These are phyloP conservation scores for Saturnispora silvae DNA, from an alignment of 805 yeast genomes.

Conservation along the genomic window DNA sequence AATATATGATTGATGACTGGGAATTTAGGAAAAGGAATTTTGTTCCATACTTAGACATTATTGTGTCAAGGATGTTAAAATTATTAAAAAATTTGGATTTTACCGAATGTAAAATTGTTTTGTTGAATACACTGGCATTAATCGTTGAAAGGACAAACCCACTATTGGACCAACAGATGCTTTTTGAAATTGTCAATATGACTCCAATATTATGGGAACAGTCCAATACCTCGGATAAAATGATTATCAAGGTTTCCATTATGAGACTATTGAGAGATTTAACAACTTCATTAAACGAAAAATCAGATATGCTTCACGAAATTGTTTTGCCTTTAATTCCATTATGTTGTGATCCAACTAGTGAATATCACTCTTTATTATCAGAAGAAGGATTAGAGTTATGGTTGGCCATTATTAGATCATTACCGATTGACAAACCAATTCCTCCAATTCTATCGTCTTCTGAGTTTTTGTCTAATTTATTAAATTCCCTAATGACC, in stretches of 20 bases:
- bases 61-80: conserved; percentile 38
- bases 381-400: conserved; percentile 82
- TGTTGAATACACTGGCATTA: conserved; percentile 57
- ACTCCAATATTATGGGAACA: conserved; percentile 74
- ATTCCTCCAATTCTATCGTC: conserved; percentile 31
- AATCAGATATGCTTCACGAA: conserved; percentile 38
- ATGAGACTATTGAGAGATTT: conserved; percentile 49
- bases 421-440: conserved; percentile 34
- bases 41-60: conserved; percentile 48
- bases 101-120: conserved; percentile 68
- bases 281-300: conserved; percentile 43
- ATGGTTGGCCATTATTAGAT: conserved; percentile 63
- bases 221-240: conserved; percentile 33
- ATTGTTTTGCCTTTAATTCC: conserved; percentile 57
- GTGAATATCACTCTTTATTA: conserved; percentile 44
- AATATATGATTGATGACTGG: conserved; percentile 73
- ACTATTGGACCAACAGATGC: conserved; percentile 38
- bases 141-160: conserved; percentile 59
- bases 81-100: conserved; percentile 40
- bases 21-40: conserved; percentile 65
- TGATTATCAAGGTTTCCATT: conserved; percentile 39
- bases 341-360: conserved; percentile 49
- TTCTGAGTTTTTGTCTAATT: conserved; percentile 32
- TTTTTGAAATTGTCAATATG: conserved; percentile 38
- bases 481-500: conserved; percentile 49